Evolutionary conservation across 176 grass and related monocot genomes (phyloP).

Genomic region (Olyra latifolia): DNA sequence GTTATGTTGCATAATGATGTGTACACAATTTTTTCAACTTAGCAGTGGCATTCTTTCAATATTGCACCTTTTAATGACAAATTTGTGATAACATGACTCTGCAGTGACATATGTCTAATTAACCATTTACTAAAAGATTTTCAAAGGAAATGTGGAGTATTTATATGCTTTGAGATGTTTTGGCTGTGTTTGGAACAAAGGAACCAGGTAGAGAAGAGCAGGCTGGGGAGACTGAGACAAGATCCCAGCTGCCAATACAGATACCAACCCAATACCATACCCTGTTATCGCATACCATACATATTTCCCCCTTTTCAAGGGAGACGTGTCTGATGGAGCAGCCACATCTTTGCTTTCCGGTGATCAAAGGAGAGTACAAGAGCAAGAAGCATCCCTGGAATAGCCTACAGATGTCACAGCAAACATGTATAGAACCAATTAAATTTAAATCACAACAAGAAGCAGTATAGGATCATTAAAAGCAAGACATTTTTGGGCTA

Average conservation of each 20-base stretch:
- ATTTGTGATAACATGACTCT: no score
- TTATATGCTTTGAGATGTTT: no score
- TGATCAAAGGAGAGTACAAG: slow-evolving; percentile 88
- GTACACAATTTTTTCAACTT: no score
- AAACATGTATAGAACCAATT: not conserved
- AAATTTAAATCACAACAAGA: slow-evolving; percentile 20
- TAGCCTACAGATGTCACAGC: slow-evolving; percentile 58
- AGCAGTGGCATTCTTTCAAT: no score
- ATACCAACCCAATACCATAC: slow-evolving; percentile 80
- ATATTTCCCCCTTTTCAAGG: slow-evolving; percentile 55
- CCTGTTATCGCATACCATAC: slow-evolving; percentile 82
- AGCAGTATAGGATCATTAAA: not conserved
- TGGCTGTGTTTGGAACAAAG: no score
- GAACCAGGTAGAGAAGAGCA: slow-evolving; percentile 95
- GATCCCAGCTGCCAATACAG: slow-evolving; percentile 84
- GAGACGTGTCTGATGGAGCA: slow-evolving; percentile 36
- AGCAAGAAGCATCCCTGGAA: slow-evolving; percentile 94
- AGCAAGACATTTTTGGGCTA: not conserved
- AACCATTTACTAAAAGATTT: no score
- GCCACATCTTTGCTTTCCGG: slow-evolving; percentile 64
- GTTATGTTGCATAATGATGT: no score
- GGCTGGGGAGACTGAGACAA: slow-evolving; percentile 92
- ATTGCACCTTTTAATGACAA: no score
- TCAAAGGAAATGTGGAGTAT: no score
- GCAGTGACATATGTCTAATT: no score